A percentile compares a stretch with the other conserved stretches of the same genome.
These are phyloP conservation scores for Cordyceps militaris DNA, from an alignment of 2,329 filamentous ascomycete species.

Conservation along the genomic window DNA sequence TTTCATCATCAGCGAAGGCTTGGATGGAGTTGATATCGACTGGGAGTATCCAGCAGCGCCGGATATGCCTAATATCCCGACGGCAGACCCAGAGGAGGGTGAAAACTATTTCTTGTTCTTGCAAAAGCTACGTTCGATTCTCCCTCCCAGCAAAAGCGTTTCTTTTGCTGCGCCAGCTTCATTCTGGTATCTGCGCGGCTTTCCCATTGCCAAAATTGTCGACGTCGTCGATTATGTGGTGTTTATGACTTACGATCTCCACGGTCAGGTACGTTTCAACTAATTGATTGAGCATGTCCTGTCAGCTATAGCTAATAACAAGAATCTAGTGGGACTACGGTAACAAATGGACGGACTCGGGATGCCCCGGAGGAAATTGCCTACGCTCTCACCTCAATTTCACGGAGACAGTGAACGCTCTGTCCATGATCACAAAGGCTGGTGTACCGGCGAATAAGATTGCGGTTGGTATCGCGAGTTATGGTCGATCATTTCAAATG, in stretches of 20 bases:
- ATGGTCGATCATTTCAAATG: slow-evolving; percentile 28
- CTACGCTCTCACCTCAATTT: slow-evolving; percentile 30
- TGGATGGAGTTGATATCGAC: background rate
- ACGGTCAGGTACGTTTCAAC: slow-evolving; percentile 14
- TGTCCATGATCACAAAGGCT: slow-evolving; percentile 29
- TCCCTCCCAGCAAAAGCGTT: slow-evolving; percentile 12
- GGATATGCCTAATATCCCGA: slow-evolving; percentile 15
- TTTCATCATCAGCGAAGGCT: background rate
- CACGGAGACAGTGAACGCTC: slow-evolving; percentile 25
- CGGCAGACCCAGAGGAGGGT: slow-evolving; percentile 10
- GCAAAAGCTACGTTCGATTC: background rate
- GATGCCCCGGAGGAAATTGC: slow-evolving; percentile 25
- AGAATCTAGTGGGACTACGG: slow-evolving; percentile 15
- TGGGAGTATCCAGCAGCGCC: slow-evolving; percentile 12
- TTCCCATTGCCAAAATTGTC: slow-evolving; percentile 19
- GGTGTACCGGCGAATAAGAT: background rate
- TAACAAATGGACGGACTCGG: slow-evolving; percentile 12
- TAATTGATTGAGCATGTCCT: background rate
- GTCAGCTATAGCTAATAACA: background rate
- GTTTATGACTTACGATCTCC: slow-evolving; percentile 23
- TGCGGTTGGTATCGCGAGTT: background rate
- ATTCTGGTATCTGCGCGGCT: slow-evolving; percentile 23
- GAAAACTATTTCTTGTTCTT: slow-evolving; percentile 12
- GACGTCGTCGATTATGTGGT: slow-evolving; percentile 22
- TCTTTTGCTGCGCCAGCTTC: slow-evolving; percentile 22